These are phyloP conservation scores for Diaporthe vaccinii DNA, from an alignment of 2,329 filamentous ascomycete genomes.

Conservation along the genomic window DNA sequence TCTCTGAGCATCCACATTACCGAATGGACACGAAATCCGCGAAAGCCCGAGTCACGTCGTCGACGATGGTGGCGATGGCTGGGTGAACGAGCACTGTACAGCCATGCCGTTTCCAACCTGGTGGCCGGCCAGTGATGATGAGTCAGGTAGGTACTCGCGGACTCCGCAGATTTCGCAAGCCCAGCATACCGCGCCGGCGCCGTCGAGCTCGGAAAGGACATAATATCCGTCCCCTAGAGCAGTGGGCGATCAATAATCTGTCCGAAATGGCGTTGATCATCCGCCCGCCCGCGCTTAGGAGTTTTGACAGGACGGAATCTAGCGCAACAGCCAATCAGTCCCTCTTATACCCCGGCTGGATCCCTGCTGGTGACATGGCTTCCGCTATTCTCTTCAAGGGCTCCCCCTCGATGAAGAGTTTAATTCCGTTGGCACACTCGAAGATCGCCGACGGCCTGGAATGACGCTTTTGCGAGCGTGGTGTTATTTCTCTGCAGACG, in stretches of 20 bases:
- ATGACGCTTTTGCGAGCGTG: background rate
- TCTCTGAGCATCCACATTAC: background rate
- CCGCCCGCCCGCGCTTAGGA: slow-evolving; percentile 27
- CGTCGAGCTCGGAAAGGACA: slow-evolving; percentile 23
- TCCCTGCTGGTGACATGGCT: slow-evolving; percentile 10
- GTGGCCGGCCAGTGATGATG: background rate
- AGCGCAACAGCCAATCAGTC: slow-evolving; percentile 24
- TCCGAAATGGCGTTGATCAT: slow-evolving; percentile 31
- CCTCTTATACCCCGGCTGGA: background rate
- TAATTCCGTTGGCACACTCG: background rate
- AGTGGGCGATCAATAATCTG: slow-evolving; percentile 25
- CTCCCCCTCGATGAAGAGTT: background rate
- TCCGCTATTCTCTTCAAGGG: slow-evolving; percentile 7
- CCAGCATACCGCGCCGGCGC: slow-evolving; percentile 9
- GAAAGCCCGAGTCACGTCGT: slow-evolving; percentile 16
- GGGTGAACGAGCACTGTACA: background rate
- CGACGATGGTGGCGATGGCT: background rate
- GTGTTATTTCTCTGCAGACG: background rate
- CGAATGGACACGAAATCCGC: background rate
- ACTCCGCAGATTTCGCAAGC: background rate
- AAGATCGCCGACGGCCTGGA: slow-evolving; percentile 15
- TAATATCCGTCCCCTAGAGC: slow-evolving; percentile 27
- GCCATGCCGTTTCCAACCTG: background rate
- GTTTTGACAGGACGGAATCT: slow-evolving; percentile 31
- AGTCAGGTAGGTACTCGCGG: background rate